phyloP scores from a whole-genome alignment of 805 yeast species.

The Monosporozyma aquatica region DNA sequence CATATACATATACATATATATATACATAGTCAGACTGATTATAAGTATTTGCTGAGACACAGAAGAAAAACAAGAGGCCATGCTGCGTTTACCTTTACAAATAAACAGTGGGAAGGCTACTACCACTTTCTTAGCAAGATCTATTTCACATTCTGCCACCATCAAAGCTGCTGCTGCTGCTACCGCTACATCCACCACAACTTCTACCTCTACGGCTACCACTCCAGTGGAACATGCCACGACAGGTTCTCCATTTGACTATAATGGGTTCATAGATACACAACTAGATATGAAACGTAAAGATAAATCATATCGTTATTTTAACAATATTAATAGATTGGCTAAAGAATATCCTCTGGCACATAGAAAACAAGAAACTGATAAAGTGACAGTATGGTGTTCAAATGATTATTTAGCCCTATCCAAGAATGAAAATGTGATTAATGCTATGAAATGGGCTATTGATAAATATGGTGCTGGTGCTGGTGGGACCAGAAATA shows the following conservation, averaged over 20 bases:
- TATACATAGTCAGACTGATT: too few relatives aligned
- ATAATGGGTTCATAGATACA: conserved; percentile 53
- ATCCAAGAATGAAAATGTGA: conserved; percentile 72
- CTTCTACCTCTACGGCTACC: conserved; percentile 24
- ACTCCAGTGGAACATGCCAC: conserved; percentile 32
- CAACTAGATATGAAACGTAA: conserved; percentile 66
- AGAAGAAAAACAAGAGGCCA: too few relatives aligned
- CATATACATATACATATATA: too few relatives aligned
- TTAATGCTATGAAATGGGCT: conserved; percentile 67
- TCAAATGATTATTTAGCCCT: conserved; percentile 95
- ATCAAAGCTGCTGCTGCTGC: conserved; percentile 23
- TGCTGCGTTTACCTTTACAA: too few relatives aligned
- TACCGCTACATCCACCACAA: conserved; percentile 29
- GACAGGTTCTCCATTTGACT: conserved; percentile 55
- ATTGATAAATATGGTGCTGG: conserved; percentile 92
- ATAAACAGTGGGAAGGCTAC: too few relatives aligned
- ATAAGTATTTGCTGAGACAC: too few relatives aligned
- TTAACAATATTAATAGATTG: conserved; percentile 93
- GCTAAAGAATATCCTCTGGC: conserved; percentile 93
- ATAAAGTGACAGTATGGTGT: conserved; percentile 97
- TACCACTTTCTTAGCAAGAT: too few relatives aligned
- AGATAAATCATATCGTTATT: conserved; percentile 90
- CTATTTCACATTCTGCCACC: background rate
- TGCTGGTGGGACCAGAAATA: conserved; percentile 98
- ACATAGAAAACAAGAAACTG: conserved; percentile 63